phyloP scores from a whole-genome alignment of 2,329 filamentous ascomycete genomes.

The Helicocarpus griseus region DNA sequence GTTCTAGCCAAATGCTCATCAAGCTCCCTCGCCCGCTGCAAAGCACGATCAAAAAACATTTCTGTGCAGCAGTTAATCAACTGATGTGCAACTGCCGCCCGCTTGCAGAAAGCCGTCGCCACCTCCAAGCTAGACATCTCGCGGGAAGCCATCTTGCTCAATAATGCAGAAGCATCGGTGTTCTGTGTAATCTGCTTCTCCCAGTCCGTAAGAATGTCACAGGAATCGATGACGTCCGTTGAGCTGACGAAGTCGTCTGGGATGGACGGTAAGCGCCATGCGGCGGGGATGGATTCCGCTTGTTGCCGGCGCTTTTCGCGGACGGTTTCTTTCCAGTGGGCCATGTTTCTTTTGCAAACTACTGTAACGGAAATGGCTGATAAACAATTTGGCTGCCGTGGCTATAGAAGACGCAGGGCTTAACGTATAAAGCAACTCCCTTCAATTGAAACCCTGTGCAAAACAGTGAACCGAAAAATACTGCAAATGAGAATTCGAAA shows the following conservation, averaged over 20 bases:
- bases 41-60: constrained; percentile 15
- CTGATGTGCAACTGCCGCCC: constrained; percentile 19
- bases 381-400: too few species aligned
- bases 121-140: constrained; percentile 16
- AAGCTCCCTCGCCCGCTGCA: constrained; percentile 14
- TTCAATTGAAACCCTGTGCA: too few species aligned
- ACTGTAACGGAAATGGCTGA: background rate
- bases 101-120: constrained; percentile 18
- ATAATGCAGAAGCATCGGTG: constrained; percentile 5
- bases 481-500: too few species aligned
- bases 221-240: constrained; percentile 5
- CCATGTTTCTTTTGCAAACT: background rate
- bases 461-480: too few species aligned
- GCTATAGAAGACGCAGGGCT: too few species aligned
- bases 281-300: constrained; percentile 5
- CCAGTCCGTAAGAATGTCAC: constrained; percentile 1
- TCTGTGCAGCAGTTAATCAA: constrained; percentile 19
- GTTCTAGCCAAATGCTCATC: constrained; percentile 13
- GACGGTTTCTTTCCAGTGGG: constrained; percentile 7
- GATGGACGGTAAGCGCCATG: constrained; percentile 7
- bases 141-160: constrained; percentile 6
- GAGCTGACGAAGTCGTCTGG: constrained; percentile 1
- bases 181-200: constrained; percentile 7
- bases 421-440: too few species aligned
- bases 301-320: constrained; percentile 7